Evolutionary conservation across 352 stramenopile genomes (phyloP), one percentile per base, ranked within the genome.

Genomic region (Phytophthora vignae): DNA sequence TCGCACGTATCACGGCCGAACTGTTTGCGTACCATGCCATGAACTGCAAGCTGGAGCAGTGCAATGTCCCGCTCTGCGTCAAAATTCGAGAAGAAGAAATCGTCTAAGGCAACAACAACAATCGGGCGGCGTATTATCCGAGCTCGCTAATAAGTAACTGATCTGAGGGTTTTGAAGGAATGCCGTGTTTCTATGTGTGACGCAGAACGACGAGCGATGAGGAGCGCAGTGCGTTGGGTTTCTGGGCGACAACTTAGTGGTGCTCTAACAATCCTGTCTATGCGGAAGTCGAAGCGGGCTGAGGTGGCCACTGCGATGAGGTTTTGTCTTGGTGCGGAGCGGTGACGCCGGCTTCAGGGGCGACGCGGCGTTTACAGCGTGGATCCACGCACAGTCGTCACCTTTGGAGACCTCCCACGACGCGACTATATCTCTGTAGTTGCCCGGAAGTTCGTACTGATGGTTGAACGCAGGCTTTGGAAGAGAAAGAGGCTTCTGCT

Each of bases 11-110:
- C 11, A 87, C 74, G 0, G 82, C 81, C 27, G 79, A 87, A 55
- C 64, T 92, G 15, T 83, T 91, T 36, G 78, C 79, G 8, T 88
- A 81, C 59, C 82, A 91, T 56, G 79, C 80, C 15, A 77, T 90
- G 64, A 65, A 83, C 55, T 90, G 84, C 61, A n/a, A 67, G 14
- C 4, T 68, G 2, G 25, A 48, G 21, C 56, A 78, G 21, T 85
- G 78, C 65, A 83, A 80, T 59, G 78, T 85, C 22, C 78, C 78
- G 21, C 65, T 85, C 5, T 85, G 78, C 49, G 69, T 78, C 48
- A 76, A 76, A 48, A 72, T 85, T 19, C 76, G 76, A 4, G 64
- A 72, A 67, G 78, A 85, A 73, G 76, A 85, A 69, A 80, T 83
- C n/a, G 78, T 85, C 15, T 85, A 69, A 80, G 66, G n/a, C 42